These are phyloP conservation scores for Phoma sp. DNA, from an alignment of 2,329 filamentous ascomycete species.

Conservation along the genomic window DNA sequence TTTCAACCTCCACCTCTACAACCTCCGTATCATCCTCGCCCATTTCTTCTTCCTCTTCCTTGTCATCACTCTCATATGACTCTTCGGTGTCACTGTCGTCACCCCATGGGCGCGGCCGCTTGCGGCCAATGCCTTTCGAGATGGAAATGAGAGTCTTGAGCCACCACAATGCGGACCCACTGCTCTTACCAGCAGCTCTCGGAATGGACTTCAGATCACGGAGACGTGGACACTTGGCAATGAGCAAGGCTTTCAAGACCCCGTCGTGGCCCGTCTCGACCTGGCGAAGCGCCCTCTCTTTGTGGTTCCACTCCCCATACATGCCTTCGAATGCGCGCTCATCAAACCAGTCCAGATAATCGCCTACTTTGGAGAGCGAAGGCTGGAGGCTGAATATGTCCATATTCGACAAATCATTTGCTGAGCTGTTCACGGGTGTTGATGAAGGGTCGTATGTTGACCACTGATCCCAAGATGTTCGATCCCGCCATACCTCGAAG, in stretches of 20 bases:
- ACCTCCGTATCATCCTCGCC: neutral
- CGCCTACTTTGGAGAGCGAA: neutral
- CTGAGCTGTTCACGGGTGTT: neutral
- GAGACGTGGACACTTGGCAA: constrained; percentile 4
- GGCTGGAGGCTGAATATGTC: neutral
- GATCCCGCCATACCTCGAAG: constrained; percentile 6
- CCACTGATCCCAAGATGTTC: constrained; percentile 3
- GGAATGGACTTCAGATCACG: constrained; percentile 2
- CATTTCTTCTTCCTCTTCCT: neutral
- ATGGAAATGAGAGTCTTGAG: neutral
- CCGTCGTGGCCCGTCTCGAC: constrained; percentile 7
- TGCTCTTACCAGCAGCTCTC: neutral
- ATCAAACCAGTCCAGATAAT: constrained; percentile 4
- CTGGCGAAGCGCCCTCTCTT: neutral
- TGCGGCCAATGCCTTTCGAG: neutral
- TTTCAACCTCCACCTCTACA: neutral
- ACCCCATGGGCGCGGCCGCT: neutral
- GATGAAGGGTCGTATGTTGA: neutral
- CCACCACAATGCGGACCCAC: neutral
- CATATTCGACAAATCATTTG: neutral
- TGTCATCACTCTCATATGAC: neutral
- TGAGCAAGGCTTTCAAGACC: constrained; percentile 7
- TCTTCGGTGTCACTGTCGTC: no score
- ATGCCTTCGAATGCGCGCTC: neutral
- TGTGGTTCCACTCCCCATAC: neutral